Evolutionary conservation across 1,284 basidiomycete genomes (phyloP).

Genomic region (Vanrija sp.): DNA sequence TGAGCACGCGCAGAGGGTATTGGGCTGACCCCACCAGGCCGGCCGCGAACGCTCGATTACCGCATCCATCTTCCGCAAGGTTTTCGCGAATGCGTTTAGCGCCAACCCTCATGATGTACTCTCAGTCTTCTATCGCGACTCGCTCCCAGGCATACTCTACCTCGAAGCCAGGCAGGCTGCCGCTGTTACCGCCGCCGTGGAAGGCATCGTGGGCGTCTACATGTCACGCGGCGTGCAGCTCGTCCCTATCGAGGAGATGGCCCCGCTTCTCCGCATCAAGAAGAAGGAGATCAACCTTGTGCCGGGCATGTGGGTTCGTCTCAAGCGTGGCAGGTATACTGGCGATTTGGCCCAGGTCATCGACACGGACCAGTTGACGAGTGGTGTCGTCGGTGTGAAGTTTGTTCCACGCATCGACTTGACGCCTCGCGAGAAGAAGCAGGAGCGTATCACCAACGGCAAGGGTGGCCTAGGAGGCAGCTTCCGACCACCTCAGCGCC

Average conservation of each 20-base stretch:
- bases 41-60: slow-evolving; percentile 90
- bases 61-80: slow-evolving; percentile 91
- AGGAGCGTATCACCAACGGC: slow-evolving; percentile 52
- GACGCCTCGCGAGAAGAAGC: slow-evolving; percentile 79
- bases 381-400: slow-evolving; percentile 68
- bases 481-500: slow-evolving; percentile 74
- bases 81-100: slow-evolving; percentile 50
- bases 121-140: slow-evolving; percentile 93
- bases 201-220: slow-evolving; percentile 90
- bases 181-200: slow-evolving; percentile 78
- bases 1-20: slow-evolving; percentile 49
- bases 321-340: slow-evolving; percentile 88
- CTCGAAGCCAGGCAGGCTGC: slow-evolving; percentile 87
- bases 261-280: slow-evolving; percentile 90
- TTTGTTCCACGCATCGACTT: slow-evolving; percentile 97
- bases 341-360: slow-evolving; percentile 94
- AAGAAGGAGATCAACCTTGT: slow-evolving; percentile 84
- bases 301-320: slow-evolving; percentile 89
- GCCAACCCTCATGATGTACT: slow-evolving; percentile 75
- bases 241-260: slow-evolving; percentile 98
- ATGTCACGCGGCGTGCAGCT: slow-evolving; percentile 69
- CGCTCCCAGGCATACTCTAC: slow-evolving; percentile 90
- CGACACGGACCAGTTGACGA: slow-evolving; percentile 88
- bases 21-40: slow-evolving; percentile 55
- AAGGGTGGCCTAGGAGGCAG: slow-evolving; percentile 23